These are phyloP conservation scores for Neonectria hederae DNA, from an alignment of 2,329 filamentous ascomycete genomes.

Conservation along the genomic window DNA sequence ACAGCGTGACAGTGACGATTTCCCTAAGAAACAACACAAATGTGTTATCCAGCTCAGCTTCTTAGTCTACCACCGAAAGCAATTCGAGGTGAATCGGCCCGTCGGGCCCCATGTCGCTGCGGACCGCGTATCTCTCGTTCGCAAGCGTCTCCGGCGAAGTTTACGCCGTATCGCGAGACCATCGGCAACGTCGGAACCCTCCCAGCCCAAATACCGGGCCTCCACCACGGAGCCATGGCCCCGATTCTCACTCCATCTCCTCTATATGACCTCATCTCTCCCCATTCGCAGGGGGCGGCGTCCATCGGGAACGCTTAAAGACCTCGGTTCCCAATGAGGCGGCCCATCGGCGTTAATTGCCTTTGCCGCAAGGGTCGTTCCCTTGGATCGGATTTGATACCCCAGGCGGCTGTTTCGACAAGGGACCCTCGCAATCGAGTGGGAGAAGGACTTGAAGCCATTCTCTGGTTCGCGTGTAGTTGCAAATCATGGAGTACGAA, in stretches of 20 bases:
- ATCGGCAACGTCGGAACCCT: neutral
- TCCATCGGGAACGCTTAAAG: neutral
- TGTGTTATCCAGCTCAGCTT: neutral
- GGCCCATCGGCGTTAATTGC: slow-evolving; percentile 3
- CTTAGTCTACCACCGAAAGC: neutral
- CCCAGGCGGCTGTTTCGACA: neutral
- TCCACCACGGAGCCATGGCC: slow-evolving; percentile 1
- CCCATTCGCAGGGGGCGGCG: neutral
- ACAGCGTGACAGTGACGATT: neutral
- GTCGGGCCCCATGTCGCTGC: neutral
- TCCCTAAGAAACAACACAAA: neutral
- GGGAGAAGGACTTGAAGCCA: neutral
- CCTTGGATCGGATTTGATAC: slow-evolving; percentile 1
- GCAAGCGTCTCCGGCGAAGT: neutral
- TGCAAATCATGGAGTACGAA: neutral
- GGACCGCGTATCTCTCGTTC: neutral
- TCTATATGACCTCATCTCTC: neutral
- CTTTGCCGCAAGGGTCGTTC: neutral
- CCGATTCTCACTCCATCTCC: slow-evolving; percentile 6
- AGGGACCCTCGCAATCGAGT: neutral
- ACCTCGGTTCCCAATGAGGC: neutral
- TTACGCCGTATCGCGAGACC: slow-evolving; percentile 7
- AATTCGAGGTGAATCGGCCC: neutral
- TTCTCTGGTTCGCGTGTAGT: neutral
- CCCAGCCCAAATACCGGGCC: neutral